These are phyloP conservation scores for Wickerhamomyces rabaulensis DNA, from an alignment of 805 yeast genomes.

Conservation along the genomic window DNA sequence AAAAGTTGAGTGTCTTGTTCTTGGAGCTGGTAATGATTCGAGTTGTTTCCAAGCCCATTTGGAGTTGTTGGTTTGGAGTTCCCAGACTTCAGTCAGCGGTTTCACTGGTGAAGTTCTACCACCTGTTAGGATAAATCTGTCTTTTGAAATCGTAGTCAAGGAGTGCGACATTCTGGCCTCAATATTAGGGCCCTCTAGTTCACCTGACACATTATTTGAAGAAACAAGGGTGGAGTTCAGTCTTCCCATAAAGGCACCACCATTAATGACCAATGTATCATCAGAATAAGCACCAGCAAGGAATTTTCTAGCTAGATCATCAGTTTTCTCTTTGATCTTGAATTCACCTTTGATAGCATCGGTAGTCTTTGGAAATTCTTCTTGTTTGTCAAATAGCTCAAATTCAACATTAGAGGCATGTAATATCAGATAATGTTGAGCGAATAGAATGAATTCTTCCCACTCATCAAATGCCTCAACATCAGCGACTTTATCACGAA, in stretches of 20 bases:
- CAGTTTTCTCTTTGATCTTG: conserved; percentile 3
- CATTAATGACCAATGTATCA: conserved; percentile 24
- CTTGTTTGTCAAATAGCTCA: background rate
- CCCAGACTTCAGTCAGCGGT: conserved; percentile 40
- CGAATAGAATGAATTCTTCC: conserved; percentile 73
- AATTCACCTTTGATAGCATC: background rate
- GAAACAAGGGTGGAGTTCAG: conserved; percentile 14
- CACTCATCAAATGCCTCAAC: conserved; percentile 78
- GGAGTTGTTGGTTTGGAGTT: conserved; percentile 12
- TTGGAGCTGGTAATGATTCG: conserved; percentile 35
- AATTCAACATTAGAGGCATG: conserved; percentile 48
- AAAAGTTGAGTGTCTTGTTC: conserved; percentile 49
- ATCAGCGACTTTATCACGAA: conserved; percentile 35
- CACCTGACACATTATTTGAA: conserved; percentile 7
- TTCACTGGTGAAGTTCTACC: conserved; percentile 63
- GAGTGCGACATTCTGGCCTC: conserved; percentile 57
- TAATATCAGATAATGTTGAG: conserved; percentile 67
- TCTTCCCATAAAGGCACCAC: conserved; percentile 31
- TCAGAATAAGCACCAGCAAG: conserved; percentile 5
- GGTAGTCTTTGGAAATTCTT: background rate
- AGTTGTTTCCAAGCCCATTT: conserved; percentile 35
- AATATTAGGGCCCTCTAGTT: conserved; percentile 10
- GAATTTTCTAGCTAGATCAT: conserved; percentile 12
- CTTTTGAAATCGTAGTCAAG: conserved; percentile 29
- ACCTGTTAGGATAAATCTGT: conserved; percentile 43